Percentiles rank a stretch among this genome's conserved stretches.
These are phyloP conservation scores for Oxyria digyna DNA, from an alignment of 148 eudicot species.

Conservation along the genomic window DNA sequence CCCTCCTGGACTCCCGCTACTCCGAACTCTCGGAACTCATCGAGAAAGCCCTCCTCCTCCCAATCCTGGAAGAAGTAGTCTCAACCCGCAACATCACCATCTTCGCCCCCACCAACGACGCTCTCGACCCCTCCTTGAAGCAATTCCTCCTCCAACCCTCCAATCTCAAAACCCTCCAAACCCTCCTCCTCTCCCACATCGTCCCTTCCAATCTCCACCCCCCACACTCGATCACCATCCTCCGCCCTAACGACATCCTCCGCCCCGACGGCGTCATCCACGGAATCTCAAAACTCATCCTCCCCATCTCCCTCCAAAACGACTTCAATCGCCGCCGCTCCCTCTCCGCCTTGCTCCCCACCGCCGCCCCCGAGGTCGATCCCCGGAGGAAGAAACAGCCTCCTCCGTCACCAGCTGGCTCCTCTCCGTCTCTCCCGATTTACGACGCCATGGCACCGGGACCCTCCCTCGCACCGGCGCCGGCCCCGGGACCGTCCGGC, in stretches of 20 bases:
- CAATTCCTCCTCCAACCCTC: slow-evolving; percentile 67
- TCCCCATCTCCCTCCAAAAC: slow-evolving; percentile 50
- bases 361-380: slow-evolving; percentile 62
- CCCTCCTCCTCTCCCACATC: slow-evolving; percentile 61
- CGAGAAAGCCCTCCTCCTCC: slow-evolving; percentile 67
- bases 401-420: slow-evolving; percentile 33
- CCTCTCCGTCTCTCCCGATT: slow-evolving; percentile 54
- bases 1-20: slow-evolving; percentile 81
- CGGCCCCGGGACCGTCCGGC: slow-evolving; percentile 90
- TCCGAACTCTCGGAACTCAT: slow-evolving; percentile 77
- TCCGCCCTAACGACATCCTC: slow-evolving; percentile 31
- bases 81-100: slow-evolving; percentile 48
- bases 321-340: slow-evolving; percentile 58
- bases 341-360: slow-evolving; percentile 64
- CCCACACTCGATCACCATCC: slow-evolving; percentile 16
- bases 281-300: slow-evolving; percentile 42
- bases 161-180: slow-evolving; percentile 58
- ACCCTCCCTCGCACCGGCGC: slow-evolving; percentile 77
- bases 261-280: slow-evolving; percentile 81
- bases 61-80: slow-evolving; percentile 45
- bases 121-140: slow-evolving; percentile 75
- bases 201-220: slow-evolving; percentile 47
- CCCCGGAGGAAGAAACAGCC: slow-evolving; percentile 39
- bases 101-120: slow-evolving; percentile 71
- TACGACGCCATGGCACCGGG: slow-evolving; percentile 78